Conservation (phyloP, 257 asterid genomes). For the Solanum ahanhuiri region DNA sequence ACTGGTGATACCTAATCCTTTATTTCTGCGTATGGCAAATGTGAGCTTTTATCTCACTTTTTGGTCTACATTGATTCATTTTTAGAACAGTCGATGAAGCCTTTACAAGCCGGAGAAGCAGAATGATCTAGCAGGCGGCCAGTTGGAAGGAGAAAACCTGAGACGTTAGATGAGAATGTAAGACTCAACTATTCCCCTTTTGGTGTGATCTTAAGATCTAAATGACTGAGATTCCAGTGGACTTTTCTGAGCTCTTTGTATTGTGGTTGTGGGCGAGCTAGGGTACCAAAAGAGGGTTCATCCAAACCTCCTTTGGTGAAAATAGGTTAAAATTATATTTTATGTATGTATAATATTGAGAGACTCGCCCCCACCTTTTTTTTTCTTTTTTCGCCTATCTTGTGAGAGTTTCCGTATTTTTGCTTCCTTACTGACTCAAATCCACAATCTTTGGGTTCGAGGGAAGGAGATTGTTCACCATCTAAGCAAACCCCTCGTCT, state of each 20-base stretch:
- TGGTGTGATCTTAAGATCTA: background rate
- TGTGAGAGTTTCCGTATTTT: no score
- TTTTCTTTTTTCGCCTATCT: no score
- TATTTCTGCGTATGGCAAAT: background rate
- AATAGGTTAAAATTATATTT: background rate
- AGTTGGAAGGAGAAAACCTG: background rate
- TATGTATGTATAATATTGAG: no score
- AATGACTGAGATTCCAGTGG: background rate
- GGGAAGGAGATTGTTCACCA: no score
- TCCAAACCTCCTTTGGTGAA: background rate
- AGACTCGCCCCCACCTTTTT: no score
- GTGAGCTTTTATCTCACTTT: background rate
- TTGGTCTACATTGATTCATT: background rate
- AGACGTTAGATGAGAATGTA: background rate
- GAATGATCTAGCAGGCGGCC: background rate
- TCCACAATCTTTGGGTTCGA: no score
- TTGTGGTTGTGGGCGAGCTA: background rate
- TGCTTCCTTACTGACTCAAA: no score
- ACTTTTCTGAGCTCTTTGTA: background rate
- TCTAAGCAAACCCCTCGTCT: no score
- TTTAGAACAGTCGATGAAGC: background rate
- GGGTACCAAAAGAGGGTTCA: background rate
- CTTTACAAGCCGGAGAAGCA: background rate
- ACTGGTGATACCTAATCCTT: background rate
- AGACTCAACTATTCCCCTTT: background rate